phyloP scores from a whole-genome alignment of 495 filamentous ascomycete genomes.

The Aspergillus campestris region DNA sequence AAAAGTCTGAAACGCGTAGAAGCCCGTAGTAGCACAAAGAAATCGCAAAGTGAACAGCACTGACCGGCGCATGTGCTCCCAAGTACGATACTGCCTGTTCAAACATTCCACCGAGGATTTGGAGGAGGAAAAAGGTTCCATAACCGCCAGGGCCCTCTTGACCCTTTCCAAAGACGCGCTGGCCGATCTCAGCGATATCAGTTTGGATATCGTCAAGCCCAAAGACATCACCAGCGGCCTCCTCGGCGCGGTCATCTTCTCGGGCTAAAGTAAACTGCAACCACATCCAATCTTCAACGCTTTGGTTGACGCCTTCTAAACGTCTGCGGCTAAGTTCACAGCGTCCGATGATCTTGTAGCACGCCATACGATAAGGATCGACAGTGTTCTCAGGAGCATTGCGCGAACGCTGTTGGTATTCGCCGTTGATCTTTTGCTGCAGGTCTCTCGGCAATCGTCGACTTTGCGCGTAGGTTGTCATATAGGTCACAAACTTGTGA shows the following conservation, averaged over 20 bases:
- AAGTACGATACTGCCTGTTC: slow-evolving; percentile 89
- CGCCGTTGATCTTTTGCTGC: slow-evolving; percentile 76
- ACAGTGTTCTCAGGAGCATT: slow-evolving; percentile 79
- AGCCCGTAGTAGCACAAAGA: slow-evolving; percentile 86
- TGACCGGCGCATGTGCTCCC: slow-evolving; percentile 78
- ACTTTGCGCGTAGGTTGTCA: slow-evolving; percentile 66
- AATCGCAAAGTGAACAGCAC: slow-evolving; percentile 92
- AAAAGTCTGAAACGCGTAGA: slow-evolving; percentile 70
- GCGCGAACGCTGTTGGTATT: slow-evolving; percentile 75
- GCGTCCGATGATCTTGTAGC: slow-evolving; percentile 94
- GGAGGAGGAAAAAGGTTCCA: slow-evolving; percentile 86
- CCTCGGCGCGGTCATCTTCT: slow-evolving; percentile 73
- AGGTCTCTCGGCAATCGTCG: slow-evolving; percentile 65
- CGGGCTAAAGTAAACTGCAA: slow-evolving; percentile 86
- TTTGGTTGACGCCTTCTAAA: slow-evolving; percentile 70
- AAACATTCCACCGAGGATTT: slow-evolving; percentile 87
- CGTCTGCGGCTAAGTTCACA: slow-evolving; percentile 77
- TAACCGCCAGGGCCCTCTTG: slow-evolving; percentile 65
- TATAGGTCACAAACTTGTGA: slow-evolving; percentile 81
- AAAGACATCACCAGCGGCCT: slow-evolving; percentile 81
- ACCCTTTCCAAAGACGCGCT: slow-evolving; percentile 73
- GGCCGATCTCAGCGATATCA: slow-evolving; percentile 80
- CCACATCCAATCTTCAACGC: slow-evolving; percentile 95
- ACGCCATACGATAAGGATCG: slow-evolving; percentile 93
- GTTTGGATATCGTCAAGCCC: slow-evolving; percentile 77